Evolutionary conservation across 768 basidiomycete species (phyloP), one percentile per base, ranked within the genome.

Genomic region (Xerocomellus chrysenteron): DNA sequence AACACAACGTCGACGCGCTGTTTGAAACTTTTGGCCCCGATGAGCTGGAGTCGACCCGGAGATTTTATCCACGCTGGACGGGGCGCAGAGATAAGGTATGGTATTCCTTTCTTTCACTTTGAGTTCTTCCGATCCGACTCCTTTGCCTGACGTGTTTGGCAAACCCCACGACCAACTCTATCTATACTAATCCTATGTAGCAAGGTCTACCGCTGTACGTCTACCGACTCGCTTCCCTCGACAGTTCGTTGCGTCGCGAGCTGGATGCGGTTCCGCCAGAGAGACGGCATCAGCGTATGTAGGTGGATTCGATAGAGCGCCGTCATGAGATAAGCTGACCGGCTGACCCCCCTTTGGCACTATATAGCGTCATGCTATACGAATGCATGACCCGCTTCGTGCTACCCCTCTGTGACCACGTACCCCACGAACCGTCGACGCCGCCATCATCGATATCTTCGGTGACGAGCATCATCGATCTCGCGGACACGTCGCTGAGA

Each of bases 21-120:
- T 92, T 83, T 68, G 74, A 78, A 6, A 75, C 77, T 2, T 86
- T 90, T 60, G 78, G 80, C 21, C 50, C 73, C 0, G 77, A 78
- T 9, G 91, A 92, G 60, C 77, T 91, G 52, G 82, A 86, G 66
- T 64, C 66, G 11, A 68, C 85, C 0, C 80, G 81, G 62, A 74
- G 78, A 49, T 88, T 85, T 58, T 94, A 92, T 72, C 89, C 90
- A 1, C 79, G 87, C 33, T 92, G 88, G 88, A 92, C 88, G 0
- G 91, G 90, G 0, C 77, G 86, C 44, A 75, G 89, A 60, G 87
- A 91, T 68, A 89, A 87, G 76, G 90, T 86, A 61, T 3, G 75
- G 19, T 33, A 1, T n/a, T 19, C 12, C 48, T n/a, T 30, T 4
- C 5, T 43, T 26, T 24, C 9, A 32, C 28, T 28, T 5, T 10